A percentile compares a stretch with the other conserved stretches of the same genome.
phyloP scores from a whole-genome alignment of 768 basidiomycete genomes.

The Kwoniella sp. region DNA sequence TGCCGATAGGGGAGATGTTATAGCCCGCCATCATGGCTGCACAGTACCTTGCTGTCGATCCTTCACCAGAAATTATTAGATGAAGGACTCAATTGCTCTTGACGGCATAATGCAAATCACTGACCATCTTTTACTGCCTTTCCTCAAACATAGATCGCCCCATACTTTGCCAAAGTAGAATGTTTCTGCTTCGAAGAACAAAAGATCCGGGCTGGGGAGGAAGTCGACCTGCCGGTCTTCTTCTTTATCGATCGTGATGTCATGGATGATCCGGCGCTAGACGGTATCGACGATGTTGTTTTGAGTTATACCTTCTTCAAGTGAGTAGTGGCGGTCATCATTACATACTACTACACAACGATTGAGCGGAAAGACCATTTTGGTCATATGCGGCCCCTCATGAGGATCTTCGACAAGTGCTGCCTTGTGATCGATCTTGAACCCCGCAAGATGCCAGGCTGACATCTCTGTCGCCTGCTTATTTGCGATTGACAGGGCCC shows the following conservation, averaged over 20 bases:
- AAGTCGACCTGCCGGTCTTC: constrained; percentile 95
- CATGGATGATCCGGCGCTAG: constrained; percentile 85
- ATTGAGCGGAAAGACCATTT: too few species aligned
- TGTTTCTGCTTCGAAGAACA: constrained; percentile 99
- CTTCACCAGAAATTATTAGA: too few species aligned
- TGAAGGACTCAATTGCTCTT: too few species aligned
- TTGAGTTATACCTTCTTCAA: constrained; percentile 97
- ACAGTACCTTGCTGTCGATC: too few species aligned
- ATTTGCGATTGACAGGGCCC: constrained; percentile 65
- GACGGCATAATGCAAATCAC: too few species aligned
- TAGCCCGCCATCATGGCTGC: too few species aligned
- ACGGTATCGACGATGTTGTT: constrained; percentile 85
- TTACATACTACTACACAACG: too few species aligned
- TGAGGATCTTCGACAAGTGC: too few species aligned
- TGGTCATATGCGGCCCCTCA: too few species aligned
- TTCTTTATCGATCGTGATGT: constrained; percentile 99
- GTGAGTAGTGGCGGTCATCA: constrained; percentile 59
- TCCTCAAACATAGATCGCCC: constrained; percentile 70
- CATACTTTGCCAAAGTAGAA: constrained; percentile 98
- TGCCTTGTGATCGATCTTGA: too few species aligned
- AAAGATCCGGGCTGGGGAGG: constrained; percentile 87
- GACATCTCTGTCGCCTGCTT: neutral
- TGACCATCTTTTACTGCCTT: neutral
- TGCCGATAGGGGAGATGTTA: too few species aligned
- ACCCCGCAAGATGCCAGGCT: neutral